Conservation (phyloP, 2,329 filamentous ascomycete genomes). For the Aspergillus piperis region DNA sequence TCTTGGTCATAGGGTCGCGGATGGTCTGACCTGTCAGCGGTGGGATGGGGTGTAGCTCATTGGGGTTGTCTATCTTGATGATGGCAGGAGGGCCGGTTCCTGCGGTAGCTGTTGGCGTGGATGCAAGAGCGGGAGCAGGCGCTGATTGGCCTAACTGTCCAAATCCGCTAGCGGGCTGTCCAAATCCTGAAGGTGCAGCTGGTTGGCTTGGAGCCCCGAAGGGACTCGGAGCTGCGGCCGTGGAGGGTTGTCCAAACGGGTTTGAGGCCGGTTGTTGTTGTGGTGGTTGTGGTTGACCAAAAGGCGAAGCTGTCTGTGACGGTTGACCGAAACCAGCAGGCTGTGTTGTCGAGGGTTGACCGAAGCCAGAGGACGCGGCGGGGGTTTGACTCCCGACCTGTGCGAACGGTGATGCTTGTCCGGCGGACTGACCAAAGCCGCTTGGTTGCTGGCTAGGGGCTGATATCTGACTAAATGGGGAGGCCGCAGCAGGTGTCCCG, state of each 20-base stretch:
- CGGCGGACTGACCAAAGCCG: constrained; percentile 31
- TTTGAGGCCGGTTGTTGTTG: constrained; percentile 23
- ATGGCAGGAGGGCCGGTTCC: constrained; percentile 31
- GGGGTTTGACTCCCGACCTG: constrained; percentile 35
- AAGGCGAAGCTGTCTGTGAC: constrained; percentile 27
- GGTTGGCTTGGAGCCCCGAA: constrained; percentile 40
- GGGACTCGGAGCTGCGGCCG: constrained; percentile 27
- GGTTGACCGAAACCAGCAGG: constrained; percentile 39
- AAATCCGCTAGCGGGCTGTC: constrained; percentile 35
- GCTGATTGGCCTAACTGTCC: constrained; percentile 19
- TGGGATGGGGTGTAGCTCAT: constrained; percentile 39
- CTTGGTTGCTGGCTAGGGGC: constrained; percentile 27
- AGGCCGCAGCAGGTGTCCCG: constrained; percentile 37
- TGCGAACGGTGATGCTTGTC: constrained; percentile 34
- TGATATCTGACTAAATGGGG: constrained; percentile 49
- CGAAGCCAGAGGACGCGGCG: constrained; percentile 32
- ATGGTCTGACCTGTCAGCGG: constrained; percentile 40
- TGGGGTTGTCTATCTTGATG: constrained; percentile 29
- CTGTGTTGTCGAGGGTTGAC: constrained; percentile 26
- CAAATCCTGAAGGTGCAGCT: constrained; percentile 34
- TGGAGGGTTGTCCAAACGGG: constrained; percentile 34
- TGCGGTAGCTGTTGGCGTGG: constrained; percentile 12
- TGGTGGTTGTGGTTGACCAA: constrained; percentile 25
- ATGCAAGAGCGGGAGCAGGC: constrained; percentile 8
- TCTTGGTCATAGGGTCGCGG: constrained; percentile 37